Evolutionary conservation across 2,329 filamentous ascomycete genomes (phyloP).

Genomic region (Talaromyces funiculosus): DNA sequence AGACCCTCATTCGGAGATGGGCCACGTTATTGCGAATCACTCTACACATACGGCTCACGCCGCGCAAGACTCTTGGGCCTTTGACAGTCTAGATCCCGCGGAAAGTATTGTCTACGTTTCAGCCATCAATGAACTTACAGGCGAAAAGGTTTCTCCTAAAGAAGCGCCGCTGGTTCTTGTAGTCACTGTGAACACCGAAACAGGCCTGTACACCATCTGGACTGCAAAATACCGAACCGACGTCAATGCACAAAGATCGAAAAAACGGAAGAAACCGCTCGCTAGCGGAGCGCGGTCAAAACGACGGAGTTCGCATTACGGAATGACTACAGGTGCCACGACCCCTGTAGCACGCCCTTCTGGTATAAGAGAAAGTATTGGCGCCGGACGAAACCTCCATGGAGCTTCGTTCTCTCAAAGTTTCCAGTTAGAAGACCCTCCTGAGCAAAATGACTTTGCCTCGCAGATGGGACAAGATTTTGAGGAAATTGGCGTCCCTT

Average conservation of each 20-base stretch:
- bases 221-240: constrained; percentile 69
- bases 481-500: constrained; percentile 49
- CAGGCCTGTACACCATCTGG: constrained; percentile 78
- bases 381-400: constrained; percentile 43
- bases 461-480: constrained; percentile 67
- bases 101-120: constrained; percentile 86
- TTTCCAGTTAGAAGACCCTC: constrained; percentile 47
- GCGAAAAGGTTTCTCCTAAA: constrained; percentile 24
- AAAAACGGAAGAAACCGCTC: constrained; percentile 42
- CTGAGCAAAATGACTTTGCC: constrained; percentile 53
- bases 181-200: constrained; percentile 73
- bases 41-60: constrained; percentile 29
- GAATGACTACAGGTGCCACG: constrained; percentile 61
- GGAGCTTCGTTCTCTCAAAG: constrained; percentile 35
- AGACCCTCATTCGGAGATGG: constrained; percentile 79
- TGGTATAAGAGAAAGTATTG: constrained; percentile 71
- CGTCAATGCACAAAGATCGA: constrained; percentile 46
- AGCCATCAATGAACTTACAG: constrained; percentile 48
- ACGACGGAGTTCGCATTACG: constrained; percentile 61
- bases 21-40: constrained; percentile 63
- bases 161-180: constrained; percentile 61
- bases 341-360: constrained; percentile 65
- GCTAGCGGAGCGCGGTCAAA: constrained; percentile 61
- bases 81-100: constrained; percentile 63
- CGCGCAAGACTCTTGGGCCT: constrained; percentile 24